These are phyloP conservation scores for Coemansia sp. DNA, from an alignment of 192 early-diverging fungal genomes.

Conservation along the genomic window DNA sequence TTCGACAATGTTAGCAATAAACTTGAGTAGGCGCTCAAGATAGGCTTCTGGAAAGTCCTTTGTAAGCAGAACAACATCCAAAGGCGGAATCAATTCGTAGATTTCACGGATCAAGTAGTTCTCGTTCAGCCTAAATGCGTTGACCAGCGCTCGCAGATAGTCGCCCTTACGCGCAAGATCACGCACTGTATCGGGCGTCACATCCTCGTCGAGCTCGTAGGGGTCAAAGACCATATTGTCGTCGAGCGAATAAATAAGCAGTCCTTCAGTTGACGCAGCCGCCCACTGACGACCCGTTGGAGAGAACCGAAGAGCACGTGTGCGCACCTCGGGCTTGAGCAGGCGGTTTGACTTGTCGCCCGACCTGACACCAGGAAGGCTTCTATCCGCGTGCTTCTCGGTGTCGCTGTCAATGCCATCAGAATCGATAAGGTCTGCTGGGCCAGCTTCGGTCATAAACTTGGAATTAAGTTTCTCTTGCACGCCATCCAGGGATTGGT, in stretches of 20 bases:
- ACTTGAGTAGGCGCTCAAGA: constrained; percentile 77
- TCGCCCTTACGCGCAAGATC: constrained; percentile 75
- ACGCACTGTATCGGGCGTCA: constrained; percentile 85
- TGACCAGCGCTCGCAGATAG: constrained; percentile 84
- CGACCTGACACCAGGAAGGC: constrained; percentile 82
- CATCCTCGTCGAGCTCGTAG: constrained; percentile 95
- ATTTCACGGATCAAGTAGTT: constrained; percentile 70
- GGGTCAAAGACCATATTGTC: constrained; percentile 94
- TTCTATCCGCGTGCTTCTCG: constrained; percentile 72
- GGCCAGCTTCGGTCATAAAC: constrained; percentile 94
- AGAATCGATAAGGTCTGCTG: constrained; percentile 78
- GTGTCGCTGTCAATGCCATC: constrained; percentile 77
- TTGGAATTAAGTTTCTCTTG: constrained; percentile 85
- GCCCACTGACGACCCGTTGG: constrained; percentile 96
- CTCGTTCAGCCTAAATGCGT: constrained; percentile 94
- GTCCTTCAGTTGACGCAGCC: constrained; percentile 92
- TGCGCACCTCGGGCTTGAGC: constrained; percentile 77
- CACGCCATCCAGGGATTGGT: constrained; percentile 92
- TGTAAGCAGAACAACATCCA: constrained; percentile 73
- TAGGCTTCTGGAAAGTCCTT: constrained; percentile 85
- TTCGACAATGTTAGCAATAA: constrained; percentile 80
- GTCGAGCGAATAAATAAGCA: constrained; percentile 94
- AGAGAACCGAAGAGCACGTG: constrained; percentile 85
- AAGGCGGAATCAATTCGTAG: constrained; percentile 77
- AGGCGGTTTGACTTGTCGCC: constrained; percentile 83